Percentiles rank a stretch among this genome's conserved stretches.
Evolutionary conservation across 306 rosid genomes (phyloP).

Genomic region (Lagenaria siceraria): DNA sequence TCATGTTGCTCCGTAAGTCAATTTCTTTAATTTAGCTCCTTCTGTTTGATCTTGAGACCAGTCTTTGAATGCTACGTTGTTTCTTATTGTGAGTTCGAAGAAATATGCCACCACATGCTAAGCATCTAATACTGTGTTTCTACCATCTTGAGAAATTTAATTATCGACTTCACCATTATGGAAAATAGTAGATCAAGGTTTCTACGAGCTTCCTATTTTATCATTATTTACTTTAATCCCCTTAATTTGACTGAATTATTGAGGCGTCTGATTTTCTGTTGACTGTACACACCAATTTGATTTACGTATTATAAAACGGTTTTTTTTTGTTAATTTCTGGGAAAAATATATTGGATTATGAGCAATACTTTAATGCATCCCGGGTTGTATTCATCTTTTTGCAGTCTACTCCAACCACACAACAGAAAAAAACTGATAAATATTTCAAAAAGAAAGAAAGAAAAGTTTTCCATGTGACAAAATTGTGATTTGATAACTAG

Average conservation of each 20-base stretch:
- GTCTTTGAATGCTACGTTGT: not conserved
- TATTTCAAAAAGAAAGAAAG: no score
- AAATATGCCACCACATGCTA: not conserved
- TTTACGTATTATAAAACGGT: not conserved
- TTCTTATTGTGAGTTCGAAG: not conserved
- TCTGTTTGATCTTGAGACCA: not conserved
- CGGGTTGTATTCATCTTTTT: no score
- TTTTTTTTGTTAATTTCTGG: not conserved
- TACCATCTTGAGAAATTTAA: not conserved
- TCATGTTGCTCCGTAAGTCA: constrained; percentile 95
- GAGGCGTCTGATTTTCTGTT: not conserved
- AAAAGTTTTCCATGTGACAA: no score
- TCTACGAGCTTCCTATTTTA: not conserved
- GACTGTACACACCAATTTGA: not conserved
- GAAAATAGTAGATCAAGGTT: not conserved
- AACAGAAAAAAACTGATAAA: no score
- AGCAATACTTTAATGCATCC: no score
- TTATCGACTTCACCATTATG: not conserved
- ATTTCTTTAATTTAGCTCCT: constrained; percentile 10
- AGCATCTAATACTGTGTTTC: not conserved
- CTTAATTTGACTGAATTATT: no score
- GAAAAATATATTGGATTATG: not conserved
- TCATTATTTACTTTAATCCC: not conserved
- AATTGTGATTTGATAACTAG: no score
- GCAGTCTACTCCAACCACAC: no score